Conservation (phyloP, 257 asterid genomes). For the Forsythia viridissima region DNA sequence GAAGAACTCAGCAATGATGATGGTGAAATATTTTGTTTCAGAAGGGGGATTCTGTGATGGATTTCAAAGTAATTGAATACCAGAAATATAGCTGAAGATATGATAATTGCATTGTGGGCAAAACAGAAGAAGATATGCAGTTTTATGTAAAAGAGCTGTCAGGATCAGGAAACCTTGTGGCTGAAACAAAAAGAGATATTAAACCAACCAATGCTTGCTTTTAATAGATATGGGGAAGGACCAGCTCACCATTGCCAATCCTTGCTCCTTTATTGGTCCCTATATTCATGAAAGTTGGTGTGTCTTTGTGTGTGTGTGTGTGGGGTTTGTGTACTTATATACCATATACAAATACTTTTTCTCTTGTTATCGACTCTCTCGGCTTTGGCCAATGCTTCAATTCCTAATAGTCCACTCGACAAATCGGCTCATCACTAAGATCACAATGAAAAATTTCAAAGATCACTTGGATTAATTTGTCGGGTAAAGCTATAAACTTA, state of each 20-base stretch:
- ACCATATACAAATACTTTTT: no score
- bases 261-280: slow-evolving; percentile 13
- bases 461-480: no score
- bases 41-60: background rate
- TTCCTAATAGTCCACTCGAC: no score
- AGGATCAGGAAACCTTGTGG: slow-evolving; percentile 22
- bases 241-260: slow-evolving; percentile 6
- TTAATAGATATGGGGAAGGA: slow-evolving; percentile 11
- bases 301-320: background rate
- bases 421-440: no score
- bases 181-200: slow-evolving; percentile 14
- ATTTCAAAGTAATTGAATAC: background rate
- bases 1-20: background rate
- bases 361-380: no score
- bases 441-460: no score
- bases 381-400: no score
- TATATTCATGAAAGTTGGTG: background rate
- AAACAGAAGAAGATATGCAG: background rate
- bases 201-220: background rate
- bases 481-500: no score
- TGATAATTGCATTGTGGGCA: background rate
- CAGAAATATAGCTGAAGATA: background rate
- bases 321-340: no score
- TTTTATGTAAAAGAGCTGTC: slow-evolving; percentile 2
- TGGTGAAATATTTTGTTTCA: background rate